Evolutionary conservation across 257 asterid genomes (phyloP).

Genomic region (Fraxinus pennsylvanica): DNA sequence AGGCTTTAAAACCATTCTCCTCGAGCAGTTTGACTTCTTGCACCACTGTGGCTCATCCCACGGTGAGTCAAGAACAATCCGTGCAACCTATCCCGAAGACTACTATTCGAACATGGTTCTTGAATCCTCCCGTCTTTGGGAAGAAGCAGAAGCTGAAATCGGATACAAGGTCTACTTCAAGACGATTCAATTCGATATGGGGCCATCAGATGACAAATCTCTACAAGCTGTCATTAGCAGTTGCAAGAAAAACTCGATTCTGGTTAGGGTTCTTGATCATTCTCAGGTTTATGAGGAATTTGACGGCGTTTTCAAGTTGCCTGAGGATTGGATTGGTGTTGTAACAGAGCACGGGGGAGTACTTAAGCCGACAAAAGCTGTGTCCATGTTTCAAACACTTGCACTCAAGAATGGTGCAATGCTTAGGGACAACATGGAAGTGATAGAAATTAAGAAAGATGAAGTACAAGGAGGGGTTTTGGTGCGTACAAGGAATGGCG

Average conservation of each 20-base stretch:
- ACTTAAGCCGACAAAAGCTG: constrained; percentile 88
- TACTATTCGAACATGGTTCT: constrained; percentile 69
- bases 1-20: constrained; percentile 65
- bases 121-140: constrained; percentile 63
- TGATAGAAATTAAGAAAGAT: constrained; percentile 39
- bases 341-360: constrained; percentile 73
- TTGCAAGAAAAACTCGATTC: constrained; percentile 60
- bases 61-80: constrained; percentile 92
- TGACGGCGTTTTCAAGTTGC: constrained; percentile 48
- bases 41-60: constrained; percentile 98
- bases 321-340: constrained; percentile 75
- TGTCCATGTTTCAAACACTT: constrained; percentile 84
- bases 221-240: constrained; percentile 56
- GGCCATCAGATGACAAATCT: constrained; percentile 51
- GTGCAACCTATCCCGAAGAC: constrained; percentile 82
- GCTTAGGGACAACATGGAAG: constrained; percentile 56
- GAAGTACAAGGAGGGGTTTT: constrained; percentile 31
- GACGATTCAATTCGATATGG: constrained; percentile 70
- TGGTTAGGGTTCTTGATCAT: constrained; percentile 38
- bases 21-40: constrained; percentile 93
- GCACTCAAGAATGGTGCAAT: constrained; percentile 62
- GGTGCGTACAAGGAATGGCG: constrained; percentile 36
- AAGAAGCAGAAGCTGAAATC: constrained; percentile 58
- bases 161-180: constrained; percentile 82
- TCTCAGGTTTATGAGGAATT: constrained; percentile 33